These are phyloP conservation scores for Tricholoma hemisulphureum DNA, from an alignment of 768 basidiomycete genomes.

Conservation along the genomic window DNA sequence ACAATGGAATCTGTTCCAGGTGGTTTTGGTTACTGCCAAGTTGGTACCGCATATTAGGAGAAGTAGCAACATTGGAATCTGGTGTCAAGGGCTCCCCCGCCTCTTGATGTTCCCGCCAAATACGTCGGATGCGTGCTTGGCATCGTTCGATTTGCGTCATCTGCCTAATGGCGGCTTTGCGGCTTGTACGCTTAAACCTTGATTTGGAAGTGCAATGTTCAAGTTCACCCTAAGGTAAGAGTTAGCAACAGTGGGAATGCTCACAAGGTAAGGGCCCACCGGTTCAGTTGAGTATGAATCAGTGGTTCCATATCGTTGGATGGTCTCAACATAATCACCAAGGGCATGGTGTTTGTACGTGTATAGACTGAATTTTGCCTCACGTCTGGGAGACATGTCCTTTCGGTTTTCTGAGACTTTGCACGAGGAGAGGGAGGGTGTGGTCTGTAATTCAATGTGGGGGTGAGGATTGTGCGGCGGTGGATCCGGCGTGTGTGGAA, in stretches of 20 bases:
- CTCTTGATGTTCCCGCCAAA: not conserved
- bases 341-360: not conserved
- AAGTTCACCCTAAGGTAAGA: not conserved
- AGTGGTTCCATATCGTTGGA: not conserved
- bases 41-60: not conserved
- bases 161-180: not conserved
- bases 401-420: too few relatives aligned
- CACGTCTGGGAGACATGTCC: not conserved
- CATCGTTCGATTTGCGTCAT: constrained; percentile 1
- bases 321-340: not conserved
- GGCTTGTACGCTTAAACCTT: not conserved
- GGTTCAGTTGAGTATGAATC: not conserved
- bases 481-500: too few relatives aligned
- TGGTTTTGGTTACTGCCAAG: not conserved
- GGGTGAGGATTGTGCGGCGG: too few relatives aligned
- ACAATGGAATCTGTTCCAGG: not conserved
- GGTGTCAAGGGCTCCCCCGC: not conserved
- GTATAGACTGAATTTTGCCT: not conserved
- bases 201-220: not conserved
- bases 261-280: not conserved
- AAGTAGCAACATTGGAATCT: not conserved
- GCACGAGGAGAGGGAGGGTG: too few relatives aligned
- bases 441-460: too few relatives aligned
- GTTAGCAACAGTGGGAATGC: not conserved
- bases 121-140: not conserved